Evolutionary conservation across 2,329 filamentous ascomycete species (phyloP).

Genomic region (Fusarium mangiferae): DNA sequence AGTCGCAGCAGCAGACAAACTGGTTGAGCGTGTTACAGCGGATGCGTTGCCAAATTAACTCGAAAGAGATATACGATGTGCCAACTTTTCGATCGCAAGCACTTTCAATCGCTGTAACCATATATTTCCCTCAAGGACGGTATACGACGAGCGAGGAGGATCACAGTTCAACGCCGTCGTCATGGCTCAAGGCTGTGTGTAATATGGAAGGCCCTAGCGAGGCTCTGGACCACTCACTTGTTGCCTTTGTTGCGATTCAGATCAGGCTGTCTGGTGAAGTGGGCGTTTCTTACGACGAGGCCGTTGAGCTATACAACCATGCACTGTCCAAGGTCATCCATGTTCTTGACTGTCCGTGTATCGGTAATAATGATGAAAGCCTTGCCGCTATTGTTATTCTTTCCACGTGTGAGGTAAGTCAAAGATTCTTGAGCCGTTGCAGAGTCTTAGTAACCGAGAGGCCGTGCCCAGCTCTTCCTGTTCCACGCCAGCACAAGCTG

Average conservation of each 20-base stretch:
- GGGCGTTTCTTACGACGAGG: neutral
- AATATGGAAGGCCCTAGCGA: neutral
- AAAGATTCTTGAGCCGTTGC: fast-evolving
- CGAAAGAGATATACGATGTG: fast-evolving
- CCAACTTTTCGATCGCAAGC: neutral
- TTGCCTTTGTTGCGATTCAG: slow-evolving; percentile 6
- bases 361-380: neutral
- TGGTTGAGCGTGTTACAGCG: neutral
- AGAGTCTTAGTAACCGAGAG: neutral
- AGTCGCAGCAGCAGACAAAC: neutral
- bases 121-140: neutral
- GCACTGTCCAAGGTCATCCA: neutral
- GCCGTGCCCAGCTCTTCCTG: neutral
- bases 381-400: slow-evolving; percentile 2
- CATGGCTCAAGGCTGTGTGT: slow-evolving; percentile 4
- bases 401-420: slow-evolving; percentile 2
- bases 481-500: neutral
- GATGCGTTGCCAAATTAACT: neutral
- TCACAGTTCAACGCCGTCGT: neutral
- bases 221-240: neutral
- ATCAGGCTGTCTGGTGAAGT: neutral
- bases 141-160: fast-evolving
- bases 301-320: neutral
- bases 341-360: neutral
- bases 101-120: neutral